Percentiles rank a stretch among this genome's conserved stretches.
These are phyloP conservation scores for Vanilla planifolia DNA, from an alignment of 106 monocot genomes.

Conservation along the genomic window DNA sequence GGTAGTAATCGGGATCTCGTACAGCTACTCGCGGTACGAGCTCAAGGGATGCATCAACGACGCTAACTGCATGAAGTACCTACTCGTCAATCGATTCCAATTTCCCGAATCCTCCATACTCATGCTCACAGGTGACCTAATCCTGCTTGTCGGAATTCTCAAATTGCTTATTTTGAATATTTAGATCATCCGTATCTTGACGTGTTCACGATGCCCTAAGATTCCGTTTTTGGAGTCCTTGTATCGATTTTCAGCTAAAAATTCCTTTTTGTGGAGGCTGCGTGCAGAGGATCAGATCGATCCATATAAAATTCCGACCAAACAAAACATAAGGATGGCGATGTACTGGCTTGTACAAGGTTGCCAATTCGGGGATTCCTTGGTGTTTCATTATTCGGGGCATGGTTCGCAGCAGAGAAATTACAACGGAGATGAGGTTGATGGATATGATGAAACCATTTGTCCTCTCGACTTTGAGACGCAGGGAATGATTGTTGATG, in stretches of 20 bases:
- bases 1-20: conserved; percentile 63
- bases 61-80: conserved; percentile 64
- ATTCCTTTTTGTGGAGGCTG: conserved; percentile 13
- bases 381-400: conserved; percentile 93
- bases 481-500: conserved; percentile 92
- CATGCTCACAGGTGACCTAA: conserved; percentile 52
- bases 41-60: conserved; percentile 68
- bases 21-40: conserved; percentile 37
- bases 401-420: conserved; percentile 72
- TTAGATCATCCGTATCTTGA: not conserved
- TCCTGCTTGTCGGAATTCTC: not conserved
- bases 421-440: conserved; percentile 71
- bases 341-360: conserved; percentile 88
- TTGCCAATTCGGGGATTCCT: conserved; percentile 81
- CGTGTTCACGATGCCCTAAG: not conserved
- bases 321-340: conserved; percentile 86
- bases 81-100: conserved; percentile 40
- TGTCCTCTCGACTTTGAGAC: conserved; percentile 82
- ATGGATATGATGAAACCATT: conserved; percentile 90
- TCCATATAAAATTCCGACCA: conserved; percentile 73
- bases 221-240: not conserved
- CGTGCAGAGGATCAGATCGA: conserved; percentile 82
- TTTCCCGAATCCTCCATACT: conserved; percentile 56
- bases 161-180: too few species aligned
- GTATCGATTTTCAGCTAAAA: not conserved